phyloP scores from a whole-genome alignment of 1,284 basidiomycete species.

The Coniferiporia weirii region DNA sequence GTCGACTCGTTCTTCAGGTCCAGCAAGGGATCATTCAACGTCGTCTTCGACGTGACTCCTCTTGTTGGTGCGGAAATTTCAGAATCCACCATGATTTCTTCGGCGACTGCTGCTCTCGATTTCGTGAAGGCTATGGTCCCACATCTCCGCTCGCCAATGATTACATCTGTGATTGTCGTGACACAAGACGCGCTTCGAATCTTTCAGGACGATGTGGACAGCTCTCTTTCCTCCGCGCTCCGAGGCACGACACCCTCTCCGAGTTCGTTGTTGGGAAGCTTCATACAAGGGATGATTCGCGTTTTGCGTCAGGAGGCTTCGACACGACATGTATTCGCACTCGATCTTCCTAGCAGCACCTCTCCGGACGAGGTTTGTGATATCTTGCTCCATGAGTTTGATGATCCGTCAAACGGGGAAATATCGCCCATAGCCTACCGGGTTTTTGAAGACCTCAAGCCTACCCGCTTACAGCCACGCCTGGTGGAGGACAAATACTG shows the following conservation, averaged over 20 bases:
- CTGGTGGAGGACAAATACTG: constrained; percentile 11
- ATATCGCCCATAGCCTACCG: constrained; percentile 7
- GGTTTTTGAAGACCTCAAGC: neutral
- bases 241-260: neutral
- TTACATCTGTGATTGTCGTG: neutral
- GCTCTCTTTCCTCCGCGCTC: too few species aligned
- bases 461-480: neutral
- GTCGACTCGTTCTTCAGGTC: neutral
- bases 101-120: neutral
- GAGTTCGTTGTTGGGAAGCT: constrained; percentile 1
- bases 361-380: neutral
- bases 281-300: constrained; percentile 11
- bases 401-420: neutral
- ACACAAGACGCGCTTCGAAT: constrained; percentile 5
- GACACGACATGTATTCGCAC: neutral
- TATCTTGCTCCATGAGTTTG: constrained; percentile 3
- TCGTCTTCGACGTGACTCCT: constrained; percentile 7
- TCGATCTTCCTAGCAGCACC: neutral
- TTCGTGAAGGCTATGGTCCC: constrained; percentile 7
- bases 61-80: neutral
- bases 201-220: neutral
- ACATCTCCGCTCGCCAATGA: neutral
- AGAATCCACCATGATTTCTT: neutral
- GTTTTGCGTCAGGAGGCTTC: constrained; percentile 8
- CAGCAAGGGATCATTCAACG: neutral